These are phyloP conservation scores for Poterioochromonas sp. DNA, from an alignment of 352 stramenopile species.

Conservation along the genomic window DNA sequence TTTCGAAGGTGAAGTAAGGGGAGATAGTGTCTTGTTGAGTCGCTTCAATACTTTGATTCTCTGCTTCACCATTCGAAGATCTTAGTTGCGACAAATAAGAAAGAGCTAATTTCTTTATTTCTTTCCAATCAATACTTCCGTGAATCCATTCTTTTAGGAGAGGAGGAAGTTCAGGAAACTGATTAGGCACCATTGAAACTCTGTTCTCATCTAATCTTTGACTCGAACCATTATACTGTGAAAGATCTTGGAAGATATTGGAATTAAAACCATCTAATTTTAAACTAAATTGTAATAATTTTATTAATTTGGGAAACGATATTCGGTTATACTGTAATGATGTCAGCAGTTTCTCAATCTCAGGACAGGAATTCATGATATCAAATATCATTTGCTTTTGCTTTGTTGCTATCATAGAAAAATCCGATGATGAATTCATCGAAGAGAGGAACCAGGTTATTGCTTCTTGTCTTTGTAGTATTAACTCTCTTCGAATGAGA, in stretches of 20 bases:
- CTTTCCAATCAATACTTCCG: background rate
- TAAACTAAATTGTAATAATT: background rate
- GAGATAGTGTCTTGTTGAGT: background rate
- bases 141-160: background rate
- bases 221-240: background rate
- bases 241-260: background rate
- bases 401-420: background rate
- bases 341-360: background rate
- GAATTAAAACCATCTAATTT: background rate
- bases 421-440: background rate
- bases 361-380: background rate
- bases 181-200: too few species aligned
- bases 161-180: background rate
- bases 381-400: background rate
- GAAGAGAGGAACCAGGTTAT: background rate
- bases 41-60: background rate
- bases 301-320: background rate
- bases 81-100: too few species aligned
- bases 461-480: background rate
- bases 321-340: background rate
- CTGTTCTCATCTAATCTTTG: too few species aligned
- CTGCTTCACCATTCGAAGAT: background rate
- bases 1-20: background rate
- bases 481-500: slow-evolving; percentile 11
- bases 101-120: background rate